These are phyloP conservation scores for Fusarium sp. DNA, from an alignment of 2,329 filamentous ascomycete species.

Conservation along the genomic window DNA sequence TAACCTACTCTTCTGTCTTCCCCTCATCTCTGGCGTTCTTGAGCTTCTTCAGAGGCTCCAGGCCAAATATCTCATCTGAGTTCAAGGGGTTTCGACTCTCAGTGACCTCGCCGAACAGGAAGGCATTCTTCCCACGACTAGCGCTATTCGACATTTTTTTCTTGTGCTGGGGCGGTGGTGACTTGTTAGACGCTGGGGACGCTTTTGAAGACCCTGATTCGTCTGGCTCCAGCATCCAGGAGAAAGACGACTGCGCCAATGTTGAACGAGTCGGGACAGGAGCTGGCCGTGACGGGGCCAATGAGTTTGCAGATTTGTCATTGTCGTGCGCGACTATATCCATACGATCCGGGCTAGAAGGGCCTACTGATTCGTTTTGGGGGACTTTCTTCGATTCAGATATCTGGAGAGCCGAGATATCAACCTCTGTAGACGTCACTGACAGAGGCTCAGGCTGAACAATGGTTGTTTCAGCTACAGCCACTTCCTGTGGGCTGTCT, in stretches of 20 bases:
- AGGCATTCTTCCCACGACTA: slow-evolving; percentile 67
- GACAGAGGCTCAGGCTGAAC: slow-evolving; percentile 28
- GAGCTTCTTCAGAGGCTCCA: slow-evolving; percentile 60
- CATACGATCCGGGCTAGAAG: slow-evolving; percentile 31
- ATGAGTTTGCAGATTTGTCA: slow-evolving; percentile 9
- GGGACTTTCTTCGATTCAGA: slow-evolving; percentile 10
- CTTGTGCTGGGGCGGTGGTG: slow-evolving; percentile 51
- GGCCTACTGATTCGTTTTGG: slow-evolving; percentile 5
- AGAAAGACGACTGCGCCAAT: slow-evolving; percentile 79
- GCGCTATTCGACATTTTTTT: slow-evolving; percentile 58
- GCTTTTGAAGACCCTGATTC: slow-evolving; percentile 47
- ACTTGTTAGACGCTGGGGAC: slow-evolving; percentile 43
- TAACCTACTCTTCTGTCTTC: neutral
- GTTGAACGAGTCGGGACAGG: slow-evolving; percentile 71
- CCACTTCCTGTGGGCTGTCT: slow-evolving; percentile 24
- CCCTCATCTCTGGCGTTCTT: slow-evolving; percentile 35
- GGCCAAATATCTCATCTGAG: slow-evolving; percentile 65
- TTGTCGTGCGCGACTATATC: slow-evolving; percentile 36
- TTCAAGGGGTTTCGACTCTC: slow-evolving; percentile 52
- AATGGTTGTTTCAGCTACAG: slow-evolving; percentile 21
- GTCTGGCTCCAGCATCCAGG: slow-evolving; percentile 79
- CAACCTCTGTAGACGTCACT: slow-evolving; percentile 10
- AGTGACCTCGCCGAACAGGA: slow-evolving; percentile 68
- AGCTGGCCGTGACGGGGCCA: slow-evolving; percentile 38
- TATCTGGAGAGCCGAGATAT: slow-evolving; percentile 39